Evolutionary conservation across 495 filamentous ascomycete species (phyloP).

Genomic region (Elaphomyces granulatus): DNA sequence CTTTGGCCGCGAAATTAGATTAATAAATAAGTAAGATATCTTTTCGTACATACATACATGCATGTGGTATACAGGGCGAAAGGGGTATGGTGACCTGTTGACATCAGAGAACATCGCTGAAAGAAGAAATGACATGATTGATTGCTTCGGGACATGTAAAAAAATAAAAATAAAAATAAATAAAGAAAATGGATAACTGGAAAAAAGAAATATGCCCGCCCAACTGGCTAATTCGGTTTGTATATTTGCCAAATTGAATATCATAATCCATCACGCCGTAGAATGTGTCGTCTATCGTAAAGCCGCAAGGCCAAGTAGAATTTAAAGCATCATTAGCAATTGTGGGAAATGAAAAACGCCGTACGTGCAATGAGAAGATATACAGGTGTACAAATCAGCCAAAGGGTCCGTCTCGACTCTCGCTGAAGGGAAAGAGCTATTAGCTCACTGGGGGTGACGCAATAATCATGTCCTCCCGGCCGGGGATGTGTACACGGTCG

Average conservation of each 20-base stretch:
- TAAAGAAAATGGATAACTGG: background rate
- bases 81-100: no score
- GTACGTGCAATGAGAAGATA: background rate
- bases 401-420: no score
- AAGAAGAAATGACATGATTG: no score
- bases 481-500: slow-evolving; percentile 40
- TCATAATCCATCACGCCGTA: background rate
- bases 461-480: slow-evolving; percentile 32
- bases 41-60: no score
- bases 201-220: background rate
- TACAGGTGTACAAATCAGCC: slow-evolving; percentile 7
- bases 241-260: background rate
- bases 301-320: background rate
- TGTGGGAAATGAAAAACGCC: background rate
- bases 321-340: background rate
- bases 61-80: no score
- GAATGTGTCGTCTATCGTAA: background rate
- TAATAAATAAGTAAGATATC: no score
- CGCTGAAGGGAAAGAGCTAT: slow-evolving; percentile 9
- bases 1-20: no score
- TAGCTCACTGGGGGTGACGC: slow-evolving; percentile 24
- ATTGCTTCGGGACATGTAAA: no score
- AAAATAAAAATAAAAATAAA: background rate
- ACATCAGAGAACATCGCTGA: no score
- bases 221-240: background rate